These are phyloP conservation scores for Aspergillus sclerotiicarbonarius DNA, from an alignment of 495 filamentous ascomycete species.

Conservation along the genomic window DNA sequence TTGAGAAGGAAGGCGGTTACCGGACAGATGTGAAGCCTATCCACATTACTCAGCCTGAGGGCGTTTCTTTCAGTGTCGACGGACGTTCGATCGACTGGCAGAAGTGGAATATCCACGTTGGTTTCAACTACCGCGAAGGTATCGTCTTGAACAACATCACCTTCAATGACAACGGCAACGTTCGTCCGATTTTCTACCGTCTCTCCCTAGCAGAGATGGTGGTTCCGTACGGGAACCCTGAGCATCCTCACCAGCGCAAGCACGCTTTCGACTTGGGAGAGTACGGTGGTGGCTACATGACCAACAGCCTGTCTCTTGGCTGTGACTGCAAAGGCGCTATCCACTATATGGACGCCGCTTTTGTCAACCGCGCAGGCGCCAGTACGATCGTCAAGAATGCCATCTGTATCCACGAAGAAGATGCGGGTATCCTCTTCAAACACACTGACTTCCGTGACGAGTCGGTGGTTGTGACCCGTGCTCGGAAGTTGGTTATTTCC, in stretches of 20 bases:
- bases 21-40: conserved; percentile 85
- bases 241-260: conserved; percentile 88
- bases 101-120: conserved; percentile 92
- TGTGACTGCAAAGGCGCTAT: conserved; percentile 96
- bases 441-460: conserved; percentile 95
- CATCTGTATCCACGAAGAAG: conserved; percentile 96
- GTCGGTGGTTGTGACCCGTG: conserved; percentile 80
- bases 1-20: conserved; percentile 75
- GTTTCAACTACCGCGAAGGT: conserved; percentile 95
- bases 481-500: conserved; percentile 81
- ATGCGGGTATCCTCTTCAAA: conserved; percentile 91
- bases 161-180: conserved; percentile 81
- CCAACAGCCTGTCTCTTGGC: conserved; percentile 82
- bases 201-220: conserved; percentile 97
- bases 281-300: conserved; percentile 95
- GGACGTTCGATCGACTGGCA: conserved; percentile 85
- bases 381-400: conserved; percentile 86
- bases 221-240: conserved; percentile 92
- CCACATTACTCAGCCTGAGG: conserved; percentile 91
- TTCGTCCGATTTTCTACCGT: conserved; percentile 82
- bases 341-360: conserved; percentile 84
- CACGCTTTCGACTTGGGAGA: conserved; percentile 94
- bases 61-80: conserved; percentile 83
- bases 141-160: conserved; percentile 90
- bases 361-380: conserved; percentile 77